Conservation (phyloP, 2,329 filamentous ascomycete genomes). For the Orbilia blumenaviensis region DNA sequence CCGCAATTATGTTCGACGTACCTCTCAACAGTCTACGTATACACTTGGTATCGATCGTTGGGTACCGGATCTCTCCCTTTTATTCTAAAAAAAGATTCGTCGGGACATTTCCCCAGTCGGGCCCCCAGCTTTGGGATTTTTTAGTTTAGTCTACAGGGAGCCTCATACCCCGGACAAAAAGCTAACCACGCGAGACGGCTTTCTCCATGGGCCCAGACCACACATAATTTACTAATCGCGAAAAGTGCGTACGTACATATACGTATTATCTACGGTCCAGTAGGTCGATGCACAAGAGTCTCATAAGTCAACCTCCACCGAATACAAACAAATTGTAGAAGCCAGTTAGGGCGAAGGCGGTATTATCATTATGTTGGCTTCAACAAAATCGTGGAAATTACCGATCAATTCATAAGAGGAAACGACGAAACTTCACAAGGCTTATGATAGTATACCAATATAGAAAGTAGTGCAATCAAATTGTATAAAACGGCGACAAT, state of each 20-base stretch:
- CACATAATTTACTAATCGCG: neutral
- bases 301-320: neutral
- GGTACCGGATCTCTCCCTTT: neutral
- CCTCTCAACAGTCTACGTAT: neutral
- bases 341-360: too few species aligned
- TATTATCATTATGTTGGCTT: neutral
- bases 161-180: neutral
- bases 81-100: conserved; percentile 1
- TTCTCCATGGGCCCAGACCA: neutral
- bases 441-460: neutral
- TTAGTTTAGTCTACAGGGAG: neutral
- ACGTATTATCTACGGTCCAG: too few species aligned
- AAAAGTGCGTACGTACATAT: neutral
- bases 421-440: neutral
- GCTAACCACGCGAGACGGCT: conserved; percentile 1
- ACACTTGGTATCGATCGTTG: neutral
- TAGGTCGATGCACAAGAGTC: neutral
- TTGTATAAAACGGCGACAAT: conserved; percentile 2
- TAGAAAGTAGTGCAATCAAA: neutral
- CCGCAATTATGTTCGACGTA: neutral
- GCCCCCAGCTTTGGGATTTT: neutral
- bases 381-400: conserved; percentile 3
- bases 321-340: neutral
- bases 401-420: neutral
- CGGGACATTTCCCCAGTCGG: neutral